phyloP scores from a whole-genome alignment of 75 land plant species.

The Pinus albicaulis region DNA sequence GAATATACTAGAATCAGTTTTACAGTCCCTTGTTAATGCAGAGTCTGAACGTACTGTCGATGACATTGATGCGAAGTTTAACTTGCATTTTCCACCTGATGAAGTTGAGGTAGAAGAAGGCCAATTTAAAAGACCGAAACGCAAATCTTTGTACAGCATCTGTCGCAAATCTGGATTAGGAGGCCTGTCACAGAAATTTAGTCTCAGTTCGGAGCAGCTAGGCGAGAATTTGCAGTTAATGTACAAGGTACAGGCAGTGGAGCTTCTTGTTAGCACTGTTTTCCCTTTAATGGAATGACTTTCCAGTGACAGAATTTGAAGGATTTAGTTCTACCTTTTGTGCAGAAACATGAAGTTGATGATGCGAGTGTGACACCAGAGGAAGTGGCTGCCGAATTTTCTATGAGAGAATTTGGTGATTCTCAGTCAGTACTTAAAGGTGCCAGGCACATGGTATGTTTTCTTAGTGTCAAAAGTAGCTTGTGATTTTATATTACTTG shows the following conservation, averaged over 20 bases:
- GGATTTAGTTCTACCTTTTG: not conserved
- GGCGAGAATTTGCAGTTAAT: slow-evolving; percentile 55
- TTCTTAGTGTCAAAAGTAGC: not conserved
- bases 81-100: slow-evolving; percentile 92
- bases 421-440: slow-evolving; percentile 83
- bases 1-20: slow-evolving; percentile 40
- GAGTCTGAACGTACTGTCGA: slow-evolving; percentile 81
- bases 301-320: not conserved
- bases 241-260: slow-evolving; percentile 47
- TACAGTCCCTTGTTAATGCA: slow-evolving; percentile 62
- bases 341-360: slow-evolving; percentile 60
- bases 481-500: not conserved
- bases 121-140: slow-evolving; percentile 84
- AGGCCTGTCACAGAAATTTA: slow-evolving; percentile 72
- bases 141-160: slow-evolving; percentile 71
- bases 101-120: slow-evolving; percentile 86
- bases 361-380: slow-evolving; percentile 35
- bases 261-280: too few relatives aligned
- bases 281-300: not conserved
- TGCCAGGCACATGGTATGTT: slow-evolving; percentile 93
- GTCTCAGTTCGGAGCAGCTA: slow-evolving; percentile 76
- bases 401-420: slow-evolving; percentile 65
- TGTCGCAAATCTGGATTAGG: slow-evolving; percentile 82
- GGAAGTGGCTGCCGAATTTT: slow-evolving; percentile 71
- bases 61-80: slow-evolving; percentile 89